phyloP scores from a whole-genome alignment of 2,329 filamentous ascomycete species.

The Pseudopithomyces maydicus region DNA sequence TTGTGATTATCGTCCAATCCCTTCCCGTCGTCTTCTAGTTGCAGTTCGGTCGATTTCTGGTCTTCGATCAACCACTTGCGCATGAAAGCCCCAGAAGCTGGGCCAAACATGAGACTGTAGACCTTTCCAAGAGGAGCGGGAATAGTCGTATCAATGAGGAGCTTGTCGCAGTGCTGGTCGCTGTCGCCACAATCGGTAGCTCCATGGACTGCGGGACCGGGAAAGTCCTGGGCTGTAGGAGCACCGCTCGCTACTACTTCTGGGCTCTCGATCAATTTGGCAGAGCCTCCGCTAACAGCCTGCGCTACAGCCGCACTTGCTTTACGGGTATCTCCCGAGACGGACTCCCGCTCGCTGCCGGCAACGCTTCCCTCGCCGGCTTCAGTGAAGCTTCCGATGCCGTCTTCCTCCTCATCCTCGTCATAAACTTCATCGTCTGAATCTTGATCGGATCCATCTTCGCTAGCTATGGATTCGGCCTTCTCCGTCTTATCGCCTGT shows the following conservation, averaged over 20 bases:
- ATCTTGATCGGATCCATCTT: conserved; percentile 60
- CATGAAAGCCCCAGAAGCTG: conserved; percentile 80
- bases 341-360: conserved; percentile 56
- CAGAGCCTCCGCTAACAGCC: conserved; percentile 48
- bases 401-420: conserved; percentile 76
- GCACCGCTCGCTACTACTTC: conserved; percentile 49
- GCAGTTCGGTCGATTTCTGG: conserved; percentile 87
- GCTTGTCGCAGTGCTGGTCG: conserved; percentile 79
- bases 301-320: conserved; percentile 62
- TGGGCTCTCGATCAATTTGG: conserved; percentile 41
- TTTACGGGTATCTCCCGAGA: conserved; percentile 70
- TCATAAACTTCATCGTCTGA: conserved; percentile 80
- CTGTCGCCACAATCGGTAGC: conserved; percentile 85
- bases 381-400: conserved; percentile 66
- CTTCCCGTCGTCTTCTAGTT: conserved; percentile 80
- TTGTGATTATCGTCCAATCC: conserved; percentile 77
- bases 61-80: conserved; percentile 83
- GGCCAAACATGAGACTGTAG: conserved; percentile 86
- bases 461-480: conserved; percentile 63
- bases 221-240: conserved; percentile 68
- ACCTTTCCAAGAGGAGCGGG: conserved; percentile 89
- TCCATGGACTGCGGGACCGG: conserved; percentile 79
- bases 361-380: conserved; percentile 59
- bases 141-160: conserved; percentile 84
- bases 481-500: conserved; percentile 92